Evolutionary conservation across 345 rosid species (phyloP), one percentile per base, ranked within the genome.

Genomic region (Cardamine chenopodiifolia): DNA sequence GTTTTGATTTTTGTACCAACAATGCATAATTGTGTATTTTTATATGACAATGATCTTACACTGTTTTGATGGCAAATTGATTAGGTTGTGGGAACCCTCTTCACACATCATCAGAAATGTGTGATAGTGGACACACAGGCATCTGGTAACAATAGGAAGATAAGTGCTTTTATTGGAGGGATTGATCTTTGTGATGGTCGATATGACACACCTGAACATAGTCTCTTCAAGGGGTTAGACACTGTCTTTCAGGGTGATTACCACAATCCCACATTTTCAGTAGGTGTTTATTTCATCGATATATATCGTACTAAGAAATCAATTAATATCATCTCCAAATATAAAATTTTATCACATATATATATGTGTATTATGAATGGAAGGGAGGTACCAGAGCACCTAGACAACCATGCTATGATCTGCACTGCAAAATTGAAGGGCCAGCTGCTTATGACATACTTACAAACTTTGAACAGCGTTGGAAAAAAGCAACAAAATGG

Each of bases 401-500:
- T 18, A 90, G 97, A 76, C 74, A 92, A 78, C 98, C 97, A 4
- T 89, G 98, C 97, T 95, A 90, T 79, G 98, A 92, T 70, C 81
- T 85, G 75, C 98, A 92, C 66, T 92, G 97, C 84, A 89, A 83
- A 77, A 77, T 92, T 44, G 97, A 92, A 79, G 98, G 98, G 8
- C 97, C 98, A n/a, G 95, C 98, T 65, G 97, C 98, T 35, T 92
- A 90, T 67, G 98, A 92, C 42, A 82, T 92, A 57, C 96, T 90
- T 23, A 82, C 78, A 47, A 92, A 92, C 78, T 92, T 92, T 63
- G 98, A 92, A 83, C 95, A 92, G 82, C 90, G 98, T 26, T 92
- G 98, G 98, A 87, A 63, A 73, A 92, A 91, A 75, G 98, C 97
- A 18, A 75, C 93, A 31, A 90, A 31, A 75, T 86, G 92, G 92